Evolutionary conservation across 331 rosid species (phyloP), one percentile per base, ranked within the genome.

Genomic region (Pyrus hybrid): DNA sequence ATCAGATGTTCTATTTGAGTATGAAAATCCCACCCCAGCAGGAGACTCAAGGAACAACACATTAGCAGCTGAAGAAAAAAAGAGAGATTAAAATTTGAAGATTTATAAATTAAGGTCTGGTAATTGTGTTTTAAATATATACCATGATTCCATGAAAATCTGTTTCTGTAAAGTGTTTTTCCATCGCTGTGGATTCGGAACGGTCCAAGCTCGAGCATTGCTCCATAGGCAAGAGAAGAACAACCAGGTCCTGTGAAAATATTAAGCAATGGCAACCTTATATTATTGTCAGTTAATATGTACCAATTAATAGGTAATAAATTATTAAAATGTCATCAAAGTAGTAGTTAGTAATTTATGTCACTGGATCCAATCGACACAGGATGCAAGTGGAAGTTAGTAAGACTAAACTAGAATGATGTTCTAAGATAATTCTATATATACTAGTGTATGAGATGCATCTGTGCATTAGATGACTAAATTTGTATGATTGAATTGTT

Each of bases 161-260:
- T 80, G 75, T 87, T 89, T 17, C 10, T 47, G 80, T 69, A 86
- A 1, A 93, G 91, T 47, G 98, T 87, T 88, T 88, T 90, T 49
- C 98, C 98, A 26, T 93, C 96, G 61, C 96, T 93, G 22, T 77
- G 83, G 25, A 90, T 91, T 10, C 96, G 88, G 78, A 93, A 91
- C 23, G 98, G 98, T 71, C 98, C 98, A 17, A 93, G 77, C 70
- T 93, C 98, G 67, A 84, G 85, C 98, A 93, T 87, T 77, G 98
- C 98, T 65, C 96, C 96, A 58, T 84, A 88, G 22, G 81, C 96
- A 16, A 93, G 88, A 63, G 98, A 90, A 10, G 98, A 93, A 72
- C 98, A 93, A 47, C 98, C 96, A 20, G 98, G 96, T 13, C 96
- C 98, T 93, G 79, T 8, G 28, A 17, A 60, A 35, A 58, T 7